Evolutionary conservation across 371 early-diverging fungal genomes (phyloP), one percentile per base, ranked within the genome.

Genomic region (Synchytrium microbalum): DNA sequence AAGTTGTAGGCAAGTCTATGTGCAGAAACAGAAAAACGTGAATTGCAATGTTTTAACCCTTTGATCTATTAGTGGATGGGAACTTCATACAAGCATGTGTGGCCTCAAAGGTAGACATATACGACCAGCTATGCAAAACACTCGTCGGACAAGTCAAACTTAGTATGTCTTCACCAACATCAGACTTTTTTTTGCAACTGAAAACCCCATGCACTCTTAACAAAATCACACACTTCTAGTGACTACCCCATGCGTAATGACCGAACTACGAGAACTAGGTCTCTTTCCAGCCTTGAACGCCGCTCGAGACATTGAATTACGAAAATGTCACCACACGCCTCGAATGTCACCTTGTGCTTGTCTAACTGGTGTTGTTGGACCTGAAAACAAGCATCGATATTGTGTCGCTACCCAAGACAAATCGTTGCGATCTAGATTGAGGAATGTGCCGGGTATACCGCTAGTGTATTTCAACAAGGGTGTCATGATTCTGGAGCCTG

Each of bases 401-500:
- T 86, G 88, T 51, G 83, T 95, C 0, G 95, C 90, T 1, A 86
- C 86, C 0, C 92, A 93, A 67, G 86, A 91, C 70, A 66, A 71
- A 16, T 69, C 72, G 2, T 76, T 95, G 28, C 83, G 92, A 23
- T 69, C 75, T 10, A 64, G 73, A n/a, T 72, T 95, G 55, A 77
- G 91, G 5, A 66, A 68, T 16, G 77, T 96, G 5, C 86, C 93
- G 0, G 95, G 92, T 2, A 87, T 88, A 2, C 96, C 96, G 1
- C 68, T 96, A 31, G 54, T 96, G n/a, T 88, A 92, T 70, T 81
- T 93, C 33, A 87, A 84, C 56, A 81, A 85, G 33, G 75, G 83
- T 38, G 83, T 90, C 5, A 67, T 91, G n/a, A 81, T 94, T 26
- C 73, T 96, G 61, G 96, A 95, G 66, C 90, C 89, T 0, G 84